Evolutionary conservation across 495 filamentous ascomycete species (phyloP).

Genomic region (Xylaria acuta): DNA sequence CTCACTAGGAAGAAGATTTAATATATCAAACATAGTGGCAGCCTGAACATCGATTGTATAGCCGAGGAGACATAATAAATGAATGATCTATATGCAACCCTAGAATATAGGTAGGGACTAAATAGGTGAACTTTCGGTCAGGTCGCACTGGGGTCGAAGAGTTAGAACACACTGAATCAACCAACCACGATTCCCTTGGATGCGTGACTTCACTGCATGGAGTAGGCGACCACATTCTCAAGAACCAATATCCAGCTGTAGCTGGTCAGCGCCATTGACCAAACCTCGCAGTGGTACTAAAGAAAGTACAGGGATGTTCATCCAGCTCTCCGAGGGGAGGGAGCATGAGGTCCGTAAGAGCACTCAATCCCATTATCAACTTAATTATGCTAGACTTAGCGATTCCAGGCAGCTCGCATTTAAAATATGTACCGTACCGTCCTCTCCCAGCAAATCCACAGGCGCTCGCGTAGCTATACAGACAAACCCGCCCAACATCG

Average conservation of each 20-base stretch:
- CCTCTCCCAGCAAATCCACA: neutral
- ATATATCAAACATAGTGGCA: neutral
- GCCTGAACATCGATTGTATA: neutral
- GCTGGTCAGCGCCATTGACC: neutral
- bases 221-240: neutral
- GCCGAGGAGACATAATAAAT: neutral
- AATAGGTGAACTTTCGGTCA: neutral
- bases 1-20: neutral
- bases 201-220: neutral
- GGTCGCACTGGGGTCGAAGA: neutral
- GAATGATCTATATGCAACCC: neutral
- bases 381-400: neutral
- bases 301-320: neutral
- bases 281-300: neutral
- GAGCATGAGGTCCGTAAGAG: neutral
- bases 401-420: neutral
- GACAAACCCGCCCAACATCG: neutral
- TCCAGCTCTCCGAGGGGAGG: neutral
- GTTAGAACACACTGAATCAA: neutral
- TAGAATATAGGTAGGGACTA: neutral
- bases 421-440: neutral
- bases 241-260: neutral
- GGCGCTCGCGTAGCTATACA: neutral
- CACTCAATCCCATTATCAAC: slow-evolving; percentile 3
- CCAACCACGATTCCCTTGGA: neutral